These are phyloP conservation scores for Paraconiothyrium sp. DNA, from an alignment of 2,329 filamentous ascomycete genomes.

Conservation along the genomic window DNA sequence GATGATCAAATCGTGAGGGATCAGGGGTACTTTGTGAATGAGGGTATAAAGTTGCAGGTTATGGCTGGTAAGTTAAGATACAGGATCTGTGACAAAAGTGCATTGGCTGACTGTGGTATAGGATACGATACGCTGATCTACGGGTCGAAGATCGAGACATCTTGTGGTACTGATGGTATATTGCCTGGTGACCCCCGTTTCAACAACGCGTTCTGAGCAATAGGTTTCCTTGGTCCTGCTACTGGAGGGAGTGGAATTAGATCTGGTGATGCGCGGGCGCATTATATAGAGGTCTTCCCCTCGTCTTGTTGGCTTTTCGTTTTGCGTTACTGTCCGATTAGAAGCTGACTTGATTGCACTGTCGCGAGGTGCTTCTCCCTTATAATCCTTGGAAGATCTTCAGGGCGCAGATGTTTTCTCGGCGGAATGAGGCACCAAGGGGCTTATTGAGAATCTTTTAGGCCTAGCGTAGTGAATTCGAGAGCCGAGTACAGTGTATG, in stretches of 20 bases:
- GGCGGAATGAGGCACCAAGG: neutral
- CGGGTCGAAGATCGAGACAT: constrained; percentile 15
- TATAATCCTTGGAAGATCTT: too few relatives aligned
- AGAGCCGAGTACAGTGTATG: neutral
- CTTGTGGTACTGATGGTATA: constrained; percentile 17
- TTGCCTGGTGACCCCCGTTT: constrained; percentile 18
- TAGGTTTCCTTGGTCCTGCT: too few relatives aligned
- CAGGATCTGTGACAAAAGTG: neutral
- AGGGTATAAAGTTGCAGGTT: constrained; percentile 11
- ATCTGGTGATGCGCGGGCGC: neutral
- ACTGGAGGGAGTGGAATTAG: neutral
- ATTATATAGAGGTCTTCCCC: too few relatives aligned
- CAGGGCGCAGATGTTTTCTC: neutral
- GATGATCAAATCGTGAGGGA: constrained; percentile 16
- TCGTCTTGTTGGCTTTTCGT: too few relatives aligned
- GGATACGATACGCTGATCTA: constrained; percentile 27
- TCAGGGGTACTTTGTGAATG: constrained; percentile 20
- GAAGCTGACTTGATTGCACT: too few relatives aligned
- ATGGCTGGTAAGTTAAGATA: constrained; percentile 18
- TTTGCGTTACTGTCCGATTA: too few relatives aligned
- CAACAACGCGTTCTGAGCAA: neutral
- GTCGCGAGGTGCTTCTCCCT: too few relatives aligned
- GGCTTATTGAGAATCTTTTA: neutral
- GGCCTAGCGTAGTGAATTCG: neutral
- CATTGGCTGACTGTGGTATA: neutral